phyloP scores from a whole-genome alignment of 257 asterid species.

The Solanum clarkiae region DNA sequence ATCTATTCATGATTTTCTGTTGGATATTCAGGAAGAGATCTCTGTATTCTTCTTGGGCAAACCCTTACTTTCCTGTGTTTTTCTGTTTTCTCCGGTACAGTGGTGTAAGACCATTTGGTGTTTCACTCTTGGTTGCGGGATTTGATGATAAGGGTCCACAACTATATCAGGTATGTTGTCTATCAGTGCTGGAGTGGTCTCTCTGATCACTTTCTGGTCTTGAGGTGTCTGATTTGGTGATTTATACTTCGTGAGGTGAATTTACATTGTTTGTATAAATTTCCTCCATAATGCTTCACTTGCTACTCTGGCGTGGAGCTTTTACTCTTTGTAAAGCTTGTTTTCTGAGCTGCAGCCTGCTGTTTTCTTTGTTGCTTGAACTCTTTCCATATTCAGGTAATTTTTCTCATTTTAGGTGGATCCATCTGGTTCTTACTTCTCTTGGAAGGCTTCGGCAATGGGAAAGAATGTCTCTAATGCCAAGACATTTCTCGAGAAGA shows the following conservation, averaged over 20 bases:
- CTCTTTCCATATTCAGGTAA: not conserved
- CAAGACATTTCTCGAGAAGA: slow-evolving; percentile 92
- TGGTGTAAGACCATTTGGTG: slow-evolving; percentile 98
- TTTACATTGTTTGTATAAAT: not conserved
- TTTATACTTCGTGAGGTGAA: not conserved
- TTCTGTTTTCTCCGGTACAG: slow-evolving; percentile 23
- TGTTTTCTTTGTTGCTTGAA: not conserved
- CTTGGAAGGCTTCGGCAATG: slow-evolving; percentile 99
- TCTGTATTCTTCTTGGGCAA: not conserved
- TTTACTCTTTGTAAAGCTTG: not conserved
- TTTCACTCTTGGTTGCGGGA: slow-evolving; percentile 93
- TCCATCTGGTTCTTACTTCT: slow-evolving; percentile 98
- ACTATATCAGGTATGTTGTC: slow-evolving; percentile 62
- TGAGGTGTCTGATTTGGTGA: not conserved
- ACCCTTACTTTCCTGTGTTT: not conserved
- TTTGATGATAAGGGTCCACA: slow-evolving; percentile 99
- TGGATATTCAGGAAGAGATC: not conserved
- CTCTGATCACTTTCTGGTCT: not conserved
- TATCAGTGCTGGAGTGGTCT: not conserved
- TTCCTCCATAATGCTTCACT: not conserved
- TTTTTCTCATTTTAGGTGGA: slow-evolving; percentile 45
- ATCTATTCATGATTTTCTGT: not conserved
- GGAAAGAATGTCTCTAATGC: slow-evolving; percentile 99
- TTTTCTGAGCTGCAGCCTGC: not conserved
- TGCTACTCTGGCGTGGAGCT: not conserved